These are phyloP conservation scores for Lyophyllum atratum DNA, from an alignment of 768 basidiomycete species.

Conservation along the genomic window DNA sequence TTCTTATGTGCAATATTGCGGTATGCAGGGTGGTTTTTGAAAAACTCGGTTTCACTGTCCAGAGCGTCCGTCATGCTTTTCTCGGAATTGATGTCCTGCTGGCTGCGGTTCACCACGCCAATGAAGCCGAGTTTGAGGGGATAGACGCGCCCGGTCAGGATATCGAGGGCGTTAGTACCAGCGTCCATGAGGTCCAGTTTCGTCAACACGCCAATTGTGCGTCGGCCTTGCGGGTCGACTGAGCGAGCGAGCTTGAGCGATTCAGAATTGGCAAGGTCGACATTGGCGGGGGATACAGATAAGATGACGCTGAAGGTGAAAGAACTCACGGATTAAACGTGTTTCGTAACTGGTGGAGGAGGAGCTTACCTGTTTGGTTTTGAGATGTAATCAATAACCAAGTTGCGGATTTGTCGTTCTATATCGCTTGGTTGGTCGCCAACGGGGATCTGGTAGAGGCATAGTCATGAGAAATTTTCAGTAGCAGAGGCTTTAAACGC, in stretches of 20 bases:
- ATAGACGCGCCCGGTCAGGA: conserved; percentile 95
- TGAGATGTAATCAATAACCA: conserved; percentile 95
- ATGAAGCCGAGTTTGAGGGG: conserved; percentile 98
- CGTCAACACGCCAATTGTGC: conserved; percentile 95
- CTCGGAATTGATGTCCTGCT: conserved; percentile 92
- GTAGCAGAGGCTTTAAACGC: neutral
- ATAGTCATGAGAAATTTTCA: neutral
- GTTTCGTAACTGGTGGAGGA: neutral
- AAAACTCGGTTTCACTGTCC: conserved; percentile 88
- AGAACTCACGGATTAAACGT: neutral
- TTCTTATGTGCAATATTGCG: conserved; percentile 96
- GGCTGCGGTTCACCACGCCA: conserved; percentile 95
- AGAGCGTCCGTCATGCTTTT: conserved; percentile 85
- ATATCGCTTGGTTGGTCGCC: conserved; percentile 99
- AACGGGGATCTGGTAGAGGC: conserved; percentile 72
- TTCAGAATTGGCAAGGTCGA: conserved; percentile 98
- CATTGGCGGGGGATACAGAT: conserved; percentile 96
- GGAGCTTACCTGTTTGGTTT: conserved; percentile 86
- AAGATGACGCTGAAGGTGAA: conserved; percentile 76
- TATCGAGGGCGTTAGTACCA: conserved; percentile 95
- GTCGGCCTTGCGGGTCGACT: conserved; percentile 93
- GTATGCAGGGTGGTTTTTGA: conserved; percentile 87
- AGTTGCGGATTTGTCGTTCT: conserved; percentile 90
- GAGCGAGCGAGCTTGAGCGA: conserved; percentile 94
- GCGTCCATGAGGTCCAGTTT: conserved; percentile 99